phyloP scores from a whole-genome alignment of 164 flowering plant species.

The Amborella trichopoda region DNA sequence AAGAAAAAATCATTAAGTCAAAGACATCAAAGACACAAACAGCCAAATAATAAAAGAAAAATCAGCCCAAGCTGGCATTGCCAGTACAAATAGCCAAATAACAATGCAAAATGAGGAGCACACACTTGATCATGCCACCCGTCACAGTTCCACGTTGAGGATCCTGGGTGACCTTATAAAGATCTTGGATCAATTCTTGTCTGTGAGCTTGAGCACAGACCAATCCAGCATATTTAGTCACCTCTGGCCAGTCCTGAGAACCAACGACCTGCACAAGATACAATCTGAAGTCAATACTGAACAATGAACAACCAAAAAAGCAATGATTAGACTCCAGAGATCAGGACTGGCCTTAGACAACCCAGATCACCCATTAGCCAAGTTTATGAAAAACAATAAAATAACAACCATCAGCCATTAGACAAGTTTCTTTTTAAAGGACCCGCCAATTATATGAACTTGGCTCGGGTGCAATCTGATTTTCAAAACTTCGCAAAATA shows the following conservation, averaged over 20 bases:
- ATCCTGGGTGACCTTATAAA: slow-evolving; percentile 59
- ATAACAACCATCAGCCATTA: too few species aligned
- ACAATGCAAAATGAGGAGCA: not conserved
- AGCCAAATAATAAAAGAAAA: not conserved
- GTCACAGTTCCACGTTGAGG: slow-evolving; percentile 45
- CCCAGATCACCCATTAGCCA: too few species aligned
- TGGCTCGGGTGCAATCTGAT: too few species aligned
- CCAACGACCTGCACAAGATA: slow-evolving; percentile 48
- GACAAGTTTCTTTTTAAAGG: too few species aligned
- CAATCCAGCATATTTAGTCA: slow-evolving; percentile 70
- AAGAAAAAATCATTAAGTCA: not conserved
- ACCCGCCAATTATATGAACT: too few species aligned
- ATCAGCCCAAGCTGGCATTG: not conserved
- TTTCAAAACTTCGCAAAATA: too few species aligned
- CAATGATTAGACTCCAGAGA: too few species aligned
- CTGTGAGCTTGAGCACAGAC: slow-evolving; percentile 78
- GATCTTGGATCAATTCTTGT: slow-evolving; percentile 68
- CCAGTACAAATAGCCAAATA: not conserved
- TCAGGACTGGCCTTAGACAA: too few species aligned
- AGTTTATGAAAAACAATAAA: too few species aligned
- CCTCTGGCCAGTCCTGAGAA: slow-evolving; percentile 80
- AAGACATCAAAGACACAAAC: not conserved
- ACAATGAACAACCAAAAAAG: too few species aligned
- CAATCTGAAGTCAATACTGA: too few species aligned
- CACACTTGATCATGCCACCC: slow-evolving; percentile 75